Evolutionary conservation across 208 protist species (phyloP), one percentile per base, ranked within the genome.

Genomic region (Trypanosoma mega): DNA sequence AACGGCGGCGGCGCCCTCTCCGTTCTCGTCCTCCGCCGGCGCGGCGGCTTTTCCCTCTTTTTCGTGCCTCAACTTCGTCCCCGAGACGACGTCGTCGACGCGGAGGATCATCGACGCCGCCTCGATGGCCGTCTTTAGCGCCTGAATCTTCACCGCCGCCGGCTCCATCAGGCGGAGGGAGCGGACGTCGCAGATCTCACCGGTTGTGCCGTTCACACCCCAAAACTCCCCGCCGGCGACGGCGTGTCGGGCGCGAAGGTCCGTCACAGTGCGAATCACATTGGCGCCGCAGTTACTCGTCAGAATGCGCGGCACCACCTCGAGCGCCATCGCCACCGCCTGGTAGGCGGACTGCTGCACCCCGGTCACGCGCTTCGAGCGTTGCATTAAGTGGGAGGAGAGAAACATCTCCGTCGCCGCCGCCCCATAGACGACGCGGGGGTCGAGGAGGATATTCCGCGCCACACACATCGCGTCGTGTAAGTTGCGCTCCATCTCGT

Each of bases 201-300:
- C 97, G 4, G 89, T 98, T 41, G 93, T 76, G 34, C 98, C 99
- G 79, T 99, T 88, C 47, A 99, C 93, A 59, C 98, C 99, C 87
- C 89, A 99, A 43, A 76, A 82, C 68, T 95, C 87, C 26, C 90
- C 85, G 29, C 90, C 81, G 18, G 81, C 82, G 41, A 72, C 72
- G 20, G 85, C 77, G 76, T 99, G 96, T 68, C 97, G 97, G 1
- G 97, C 87, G 52, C 96, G 85, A 1, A 99, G 91, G 64, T 99
- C 97, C 5, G 99, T 99, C 1, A 99, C 78, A 1, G 96, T 76
- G 36, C 97, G 87, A 55, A 99, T 98, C 27, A 99, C 92, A 62
- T 99, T 97, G 21, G 88, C 97, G 61, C 99, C 99, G 84, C 99
- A 99, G 87, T 99, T 99, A 74, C 99, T 93, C 39, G 96, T 94